Evolutionary conservation across 768 basidiomycete genomes (phyloP).

Genomic region (Heimioporus sp.): DNA sequence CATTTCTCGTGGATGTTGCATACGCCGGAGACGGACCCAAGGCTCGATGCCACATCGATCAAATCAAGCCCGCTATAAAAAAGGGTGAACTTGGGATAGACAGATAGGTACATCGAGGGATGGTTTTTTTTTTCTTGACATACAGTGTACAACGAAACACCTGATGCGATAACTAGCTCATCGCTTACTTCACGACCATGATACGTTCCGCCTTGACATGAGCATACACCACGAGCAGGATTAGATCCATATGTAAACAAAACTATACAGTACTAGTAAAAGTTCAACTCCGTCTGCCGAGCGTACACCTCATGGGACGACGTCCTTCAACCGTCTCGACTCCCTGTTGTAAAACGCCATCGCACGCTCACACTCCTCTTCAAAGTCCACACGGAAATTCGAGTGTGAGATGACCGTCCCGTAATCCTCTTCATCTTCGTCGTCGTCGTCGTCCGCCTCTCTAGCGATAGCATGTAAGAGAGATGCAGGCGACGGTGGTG

Average conservation of each 20-base stretch:
- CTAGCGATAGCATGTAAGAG: slow-evolving; percentile 15
- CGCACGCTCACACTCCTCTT: slow-evolving; percentile 27
- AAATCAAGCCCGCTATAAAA: too few species aligned
- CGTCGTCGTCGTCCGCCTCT: slow-evolving; percentile 18
- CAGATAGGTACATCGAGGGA: too few species aligned
- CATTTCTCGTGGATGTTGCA: too few species aligned
- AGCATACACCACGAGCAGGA: slow-evolving; percentile 5
- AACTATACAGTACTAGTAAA: slow-evolving; percentile 14
- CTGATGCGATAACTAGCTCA: too few species aligned
- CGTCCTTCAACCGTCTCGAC: background rate
- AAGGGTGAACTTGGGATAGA: too few species aligned
- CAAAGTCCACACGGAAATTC: slow-evolving; percentile 15
- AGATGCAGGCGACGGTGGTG: slow-evolving; percentile 2
- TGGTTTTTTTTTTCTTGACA: too few species aligned
- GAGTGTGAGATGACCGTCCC: slow-evolving; percentile 18
- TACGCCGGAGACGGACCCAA: too few species aligned
- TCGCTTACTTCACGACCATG: too few species aligned
- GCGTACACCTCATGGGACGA: background rate
- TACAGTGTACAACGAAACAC: too few species aligned
- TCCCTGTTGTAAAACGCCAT: slow-evolving; percentile 24
- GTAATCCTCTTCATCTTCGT: slow-evolving; percentile 29
- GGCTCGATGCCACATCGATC: too few species aligned
- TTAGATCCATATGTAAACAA: slow-evolving; percentile 21
- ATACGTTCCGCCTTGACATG: too few species aligned
- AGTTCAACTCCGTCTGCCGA: background rate